Base-by-base conservation (phyloP, 2,329 filamentous ascomycete genomes). In the Plectosphaerella plurivora region DNA sequence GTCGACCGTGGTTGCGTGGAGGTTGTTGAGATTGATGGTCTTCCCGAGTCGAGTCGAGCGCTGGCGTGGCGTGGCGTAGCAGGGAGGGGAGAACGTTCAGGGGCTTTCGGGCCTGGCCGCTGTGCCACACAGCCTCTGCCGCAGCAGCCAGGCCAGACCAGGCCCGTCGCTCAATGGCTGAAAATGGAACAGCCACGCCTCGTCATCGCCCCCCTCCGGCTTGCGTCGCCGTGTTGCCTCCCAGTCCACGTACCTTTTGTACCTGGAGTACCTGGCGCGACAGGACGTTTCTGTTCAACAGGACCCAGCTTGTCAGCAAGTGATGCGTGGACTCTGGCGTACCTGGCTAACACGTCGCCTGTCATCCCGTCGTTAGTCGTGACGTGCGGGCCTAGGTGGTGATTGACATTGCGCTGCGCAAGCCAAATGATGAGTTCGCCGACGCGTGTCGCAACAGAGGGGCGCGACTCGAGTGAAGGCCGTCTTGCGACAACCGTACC, bases 131-230 rank as follows among this genome's bases (percentile, higher is more conserved):
- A 20, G 47, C 20, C 33, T 41, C 33, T 20, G 24, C 45, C 39
- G 51, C 20, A 46, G 48, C 47, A 36, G 22, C 15, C 11, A 24
- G 22, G 16, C 49, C 28, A 33, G 28, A 33, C 28, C 28, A 33
- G 28, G 20, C 41, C 22, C n/a, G 24, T 41, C 22, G 49, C 50
- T 46, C 52, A 39, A 49, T 24, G 28, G 37, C 51, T 45, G 35
- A 16, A 45, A 36, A 47, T 51, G 54, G 54, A 55, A 54, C 51
- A 51, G 58, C 51, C 56, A 63, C 69, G 69, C 68, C 68, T 72
- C 69, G 69, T 71, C 69, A 72, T 71, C 69, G 61, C 62, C 64
- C 60, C 55, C 47, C 16, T 41, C 36, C 33, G 36, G 35, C 35
- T 49, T 44, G 41, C 41, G 41, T 44, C 41, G 41, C 16, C 41